Evolutionary conservation across 2,329 filamentous ascomycete species (phyloP), one percentile per base, ranked within the genome.

Genomic region (Penicillium verrucosum): DNA sequence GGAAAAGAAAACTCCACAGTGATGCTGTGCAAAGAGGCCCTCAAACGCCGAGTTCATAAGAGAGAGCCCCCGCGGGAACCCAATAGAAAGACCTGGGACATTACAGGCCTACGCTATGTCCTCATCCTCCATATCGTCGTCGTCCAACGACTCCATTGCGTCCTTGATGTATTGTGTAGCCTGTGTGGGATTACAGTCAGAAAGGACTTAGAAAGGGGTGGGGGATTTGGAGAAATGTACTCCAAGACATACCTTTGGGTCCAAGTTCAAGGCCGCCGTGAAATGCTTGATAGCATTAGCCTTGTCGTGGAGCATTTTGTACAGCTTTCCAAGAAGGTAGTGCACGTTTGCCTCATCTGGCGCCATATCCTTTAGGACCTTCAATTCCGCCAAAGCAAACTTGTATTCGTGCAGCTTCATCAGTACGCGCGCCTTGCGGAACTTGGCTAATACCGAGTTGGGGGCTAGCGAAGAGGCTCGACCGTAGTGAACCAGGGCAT

Each of bases 331-430:
- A 38, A 99, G 85, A 60, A 96, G 79, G 78, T 97, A 99, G 77
- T 97, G 94, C 37, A 99, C 92, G 68, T 92, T 96, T 5, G 93
- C 90, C 73, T 97, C 93, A 69, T 99, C 92, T 0, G 94, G 93
- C 5, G 92, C 92, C 60, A 96, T 81, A 65, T 96, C 90, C 70
- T 95, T 94, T 58, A 99, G 77, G n/a, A 92, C 83, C 73, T 92
- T 86, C 53, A 99, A 80, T 71, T 99, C 94, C 27, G 83, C 82
- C 61, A 95, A 82, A 0, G 94, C 94, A 46, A 86, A 82, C 36
- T 89, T 81, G 44, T 89, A 79, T 30, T 82, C 74, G 80, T 86
- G 63, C 78, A 96, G 80, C 54, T 88, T 88, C 78, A 97, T 86
- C 46, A 97, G 78, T 14, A 90, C 89, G 49, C 92, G 85, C 12